Percentiles rank a stretch among this genome's conserved stretches.
Conservation (phyloP, 1,284 basidiomycete species). For the Sanghuangporus sanghuang region DNA sequence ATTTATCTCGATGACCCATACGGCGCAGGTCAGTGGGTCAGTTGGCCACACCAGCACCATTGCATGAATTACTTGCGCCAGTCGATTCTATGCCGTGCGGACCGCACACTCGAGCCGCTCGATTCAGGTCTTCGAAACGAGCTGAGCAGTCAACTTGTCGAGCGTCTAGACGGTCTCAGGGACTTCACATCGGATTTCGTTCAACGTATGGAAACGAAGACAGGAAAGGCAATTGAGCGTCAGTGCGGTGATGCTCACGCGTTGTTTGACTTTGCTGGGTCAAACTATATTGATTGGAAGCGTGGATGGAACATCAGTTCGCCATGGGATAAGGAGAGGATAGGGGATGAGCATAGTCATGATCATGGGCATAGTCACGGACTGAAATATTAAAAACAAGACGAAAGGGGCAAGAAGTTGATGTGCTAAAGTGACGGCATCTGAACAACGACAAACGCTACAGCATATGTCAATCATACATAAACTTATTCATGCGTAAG, state of each 20-base stretch:
- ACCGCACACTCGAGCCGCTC: slow-evolving; percentile 11
- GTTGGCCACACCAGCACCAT: slow-evolving; percentile 28
- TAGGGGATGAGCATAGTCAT: background rate
- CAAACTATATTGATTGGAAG: background rate
- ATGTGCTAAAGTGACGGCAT: background rate
- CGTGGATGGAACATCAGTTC: background rate
- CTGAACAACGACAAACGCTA: background rate
- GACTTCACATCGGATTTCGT: background rate
- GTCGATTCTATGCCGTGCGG: slow-evolving; percentile 9
- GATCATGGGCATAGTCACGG: background rate
- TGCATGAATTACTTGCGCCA: slow-evolving; percentile 15
- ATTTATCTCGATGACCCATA: slow-evolving; percentile 7
- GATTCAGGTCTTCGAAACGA: too few relatives aligned
- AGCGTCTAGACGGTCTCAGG: background rate
- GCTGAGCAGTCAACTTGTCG: background rate
- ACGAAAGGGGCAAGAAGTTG: too few relatives aligned
- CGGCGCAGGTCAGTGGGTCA: background rate
- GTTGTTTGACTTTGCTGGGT: background rate
- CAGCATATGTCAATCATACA: background rate
- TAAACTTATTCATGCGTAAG: background rate
- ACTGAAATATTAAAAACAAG: background rate
- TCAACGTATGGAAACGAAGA: background rate
- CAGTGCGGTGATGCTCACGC: background rate
- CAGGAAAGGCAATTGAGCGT: background rate
- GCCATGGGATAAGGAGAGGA: background rate